phyloP scores from a whole-genome alignment of 2,329 filamentous ascomycete genomes.

The Neofusicoccum laricinum region DNA sequence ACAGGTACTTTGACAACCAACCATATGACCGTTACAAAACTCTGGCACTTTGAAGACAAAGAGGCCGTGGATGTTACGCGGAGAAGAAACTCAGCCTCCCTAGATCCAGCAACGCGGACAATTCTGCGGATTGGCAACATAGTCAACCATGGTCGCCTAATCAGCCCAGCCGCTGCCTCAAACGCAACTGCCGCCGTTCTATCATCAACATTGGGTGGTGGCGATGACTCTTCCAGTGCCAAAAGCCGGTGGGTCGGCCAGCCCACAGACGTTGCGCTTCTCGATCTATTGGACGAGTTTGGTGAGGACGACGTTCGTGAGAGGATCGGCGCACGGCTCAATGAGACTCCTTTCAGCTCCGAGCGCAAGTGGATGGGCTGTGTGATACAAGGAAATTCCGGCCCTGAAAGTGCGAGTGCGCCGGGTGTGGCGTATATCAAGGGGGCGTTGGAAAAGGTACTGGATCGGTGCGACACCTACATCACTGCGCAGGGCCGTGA shows the following conservation, averaged over 20 bases:
- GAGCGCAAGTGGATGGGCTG: conserved; percentile 99
- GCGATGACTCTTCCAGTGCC: conserved; percentile 56
- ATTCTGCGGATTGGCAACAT: conserved; percentile 93
- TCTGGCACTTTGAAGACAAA: conserved; percentile 84
- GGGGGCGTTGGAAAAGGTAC: conserved; percentile 82
- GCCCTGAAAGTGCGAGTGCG: conserved; percentile 53
- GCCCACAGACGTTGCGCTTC: conserved; percentile 94
- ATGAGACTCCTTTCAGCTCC: conserved; percentile 93
- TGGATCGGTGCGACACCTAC: conserved; percentile 87
- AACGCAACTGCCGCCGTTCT: conserved; percentile 78
- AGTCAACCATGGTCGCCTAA: conserved; percentile 87
- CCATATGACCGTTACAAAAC: conserved; percentile 95
- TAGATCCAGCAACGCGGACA: conserved; percentile 71
- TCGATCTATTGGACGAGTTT: conserved; percentile 87
- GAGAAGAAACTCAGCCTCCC: conserved; percentile 52
- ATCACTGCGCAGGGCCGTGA: conserved; percentile 82
- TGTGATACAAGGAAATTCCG: conserved; percentile 58
- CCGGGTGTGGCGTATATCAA: conserved; percentile 92
- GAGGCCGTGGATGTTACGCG: conserved; percentile 56
- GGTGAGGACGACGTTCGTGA: conserved; percentile 89
- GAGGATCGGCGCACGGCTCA: conserved; percentile 74
- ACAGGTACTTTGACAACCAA: conserved; percentile 88
- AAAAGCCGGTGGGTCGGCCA: conserved; percentile 95
- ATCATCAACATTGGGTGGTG: conserved; percentile 69
- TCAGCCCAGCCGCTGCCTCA: conserved; percentile 67